These are phyloP conservation scores for Trichomonas tenax DNA, from an alignment of 208 protist species.

Conservation along the genomic window DNA sequence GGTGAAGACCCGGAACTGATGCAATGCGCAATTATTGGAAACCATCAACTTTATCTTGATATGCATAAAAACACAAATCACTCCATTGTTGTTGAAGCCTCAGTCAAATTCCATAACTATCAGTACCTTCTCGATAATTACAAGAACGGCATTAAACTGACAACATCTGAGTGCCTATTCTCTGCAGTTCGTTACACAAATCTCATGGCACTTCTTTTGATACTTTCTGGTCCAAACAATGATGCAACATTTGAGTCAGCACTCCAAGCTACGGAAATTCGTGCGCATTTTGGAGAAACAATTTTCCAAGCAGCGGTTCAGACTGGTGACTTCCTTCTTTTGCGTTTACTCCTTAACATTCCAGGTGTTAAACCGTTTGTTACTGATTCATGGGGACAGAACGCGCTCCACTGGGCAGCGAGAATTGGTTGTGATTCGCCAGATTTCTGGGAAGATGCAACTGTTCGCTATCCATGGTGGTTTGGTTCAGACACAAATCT, in stretches of 20 bases:
- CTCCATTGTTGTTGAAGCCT: neutral
- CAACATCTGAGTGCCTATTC: neutral
- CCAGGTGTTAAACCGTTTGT: neutral
- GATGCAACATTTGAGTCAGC: neutral
- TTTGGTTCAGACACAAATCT: neutral
- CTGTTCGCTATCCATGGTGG: neutral
- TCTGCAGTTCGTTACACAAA: neutral
- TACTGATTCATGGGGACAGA: neutral
- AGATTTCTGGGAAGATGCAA: neutral
- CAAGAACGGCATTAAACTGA: neutral
- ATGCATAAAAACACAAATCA: neutral
- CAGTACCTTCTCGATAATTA: neutral
- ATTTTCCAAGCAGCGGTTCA: neutral
- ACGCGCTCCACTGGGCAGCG: neutral
- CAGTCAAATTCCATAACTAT: neutral
- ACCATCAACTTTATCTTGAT: neutral
- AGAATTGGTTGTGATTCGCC: neutral
- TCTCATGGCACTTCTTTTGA: neutral
- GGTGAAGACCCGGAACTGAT: neutral
- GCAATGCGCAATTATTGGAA: neutral
- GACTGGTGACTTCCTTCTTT: neutral
- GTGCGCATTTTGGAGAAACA: neutral
- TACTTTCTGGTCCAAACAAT: neutral
- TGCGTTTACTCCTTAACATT: neutral
- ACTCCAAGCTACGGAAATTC: neutral